phyloP scores from a whole-genome alignment of 139 green algal species.

The Tetradesmus lagerheimii region DNA sequence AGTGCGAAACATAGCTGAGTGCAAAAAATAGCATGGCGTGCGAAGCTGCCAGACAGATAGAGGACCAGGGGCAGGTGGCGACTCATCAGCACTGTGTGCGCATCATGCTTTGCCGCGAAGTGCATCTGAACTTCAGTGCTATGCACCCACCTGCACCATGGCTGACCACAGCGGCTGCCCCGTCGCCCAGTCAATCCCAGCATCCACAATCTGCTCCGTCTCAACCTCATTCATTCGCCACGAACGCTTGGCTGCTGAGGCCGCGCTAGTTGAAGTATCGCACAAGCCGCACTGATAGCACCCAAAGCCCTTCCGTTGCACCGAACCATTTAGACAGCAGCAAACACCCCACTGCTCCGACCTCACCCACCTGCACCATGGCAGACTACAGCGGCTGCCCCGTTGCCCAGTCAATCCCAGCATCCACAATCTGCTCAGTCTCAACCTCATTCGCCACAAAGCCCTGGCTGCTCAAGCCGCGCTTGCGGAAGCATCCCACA shows the following conservation, averaged over 20 bases:
- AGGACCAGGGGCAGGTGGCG: no score
- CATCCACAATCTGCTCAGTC: conserved; percentile 73
- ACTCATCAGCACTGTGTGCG: no score
- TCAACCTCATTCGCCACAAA: conserved; percentile 93
- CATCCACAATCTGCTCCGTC: conserved; percentile 73
- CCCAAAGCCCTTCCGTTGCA: no score
- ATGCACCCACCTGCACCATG: conserved; percentile 69
- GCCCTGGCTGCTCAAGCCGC: conserved; percentile 65
- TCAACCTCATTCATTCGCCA: conserved; percentile 95
- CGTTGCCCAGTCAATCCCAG: conserved; percentile 74
- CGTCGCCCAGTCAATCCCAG: conserved; percentile 74
- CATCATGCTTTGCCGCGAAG: no score
- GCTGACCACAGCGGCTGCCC: conserved; percentile 70
- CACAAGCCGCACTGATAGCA: no score
- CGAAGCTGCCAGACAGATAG: no score
- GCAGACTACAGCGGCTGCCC: conserved; percentile 71
- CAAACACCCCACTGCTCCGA: not conserved
- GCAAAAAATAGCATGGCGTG: no score
- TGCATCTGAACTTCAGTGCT: no score
- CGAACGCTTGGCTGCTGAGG: conserved; percentile 68
- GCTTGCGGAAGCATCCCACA: no score
- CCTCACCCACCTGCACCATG: conserved; percentile 74
- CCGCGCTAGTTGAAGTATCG: no score
- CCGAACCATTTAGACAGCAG: not conserved
- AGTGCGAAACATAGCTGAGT: no score